phyloP scores from a whole-genome alignment of 108 stramenopile species.

The Chaetoceros muelleri region DNA sequence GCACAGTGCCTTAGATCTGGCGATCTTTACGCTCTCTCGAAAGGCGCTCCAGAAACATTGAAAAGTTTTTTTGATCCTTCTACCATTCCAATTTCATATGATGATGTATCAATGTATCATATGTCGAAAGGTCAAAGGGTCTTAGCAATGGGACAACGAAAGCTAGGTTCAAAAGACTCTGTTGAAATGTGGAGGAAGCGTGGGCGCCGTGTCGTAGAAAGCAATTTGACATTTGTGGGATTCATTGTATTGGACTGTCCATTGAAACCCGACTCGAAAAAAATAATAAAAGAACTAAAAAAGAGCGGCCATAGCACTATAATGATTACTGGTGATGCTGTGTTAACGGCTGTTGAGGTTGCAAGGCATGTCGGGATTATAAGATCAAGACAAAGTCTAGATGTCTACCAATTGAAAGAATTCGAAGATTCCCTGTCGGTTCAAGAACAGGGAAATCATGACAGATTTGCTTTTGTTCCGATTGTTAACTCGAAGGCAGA shows the following conservation, averaged over 20 bases:
- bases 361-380: conserved; percentile 78
- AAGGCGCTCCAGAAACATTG: conserved; percentile 94
- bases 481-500: background rate
- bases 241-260: conserved; percentile 91
- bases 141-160: conserved; percentile 66
- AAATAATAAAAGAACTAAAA: conserved; percentile 73
- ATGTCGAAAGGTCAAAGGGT: conserved; percentile 84
- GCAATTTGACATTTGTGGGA: conserved; percentile 74
- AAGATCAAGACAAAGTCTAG: conserved; percentile 14
- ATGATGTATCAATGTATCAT: conserved; percentile 58
- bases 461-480: conserved; percentile 3
- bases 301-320: conserved; percentile 50
- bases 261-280: conserved; percentile 80
- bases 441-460: background rate
- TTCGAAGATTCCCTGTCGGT: background rate
- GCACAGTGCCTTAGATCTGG: conserved; percentile 23
- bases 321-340: conserved; percentile 97
- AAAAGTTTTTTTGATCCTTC: conserved; percentile 44
- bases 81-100: conserved; percentile 62
- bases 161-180: conserved; percentile 17
- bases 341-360: conserved; percentile 90
- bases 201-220: conserved; percentile 49
- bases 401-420: conserved; percentile 19
- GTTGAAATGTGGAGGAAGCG: conserved; percentile 11
- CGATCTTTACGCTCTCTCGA: conserved; percentile 52